Percentiles rank a stretch among this genome's conserved stretches.
These are phyloP conservation scores for Fusarium tupiense DNA, from an alignment of 2,329 filamentous ascomycete species.

Conservation along the genomic window DNA sequence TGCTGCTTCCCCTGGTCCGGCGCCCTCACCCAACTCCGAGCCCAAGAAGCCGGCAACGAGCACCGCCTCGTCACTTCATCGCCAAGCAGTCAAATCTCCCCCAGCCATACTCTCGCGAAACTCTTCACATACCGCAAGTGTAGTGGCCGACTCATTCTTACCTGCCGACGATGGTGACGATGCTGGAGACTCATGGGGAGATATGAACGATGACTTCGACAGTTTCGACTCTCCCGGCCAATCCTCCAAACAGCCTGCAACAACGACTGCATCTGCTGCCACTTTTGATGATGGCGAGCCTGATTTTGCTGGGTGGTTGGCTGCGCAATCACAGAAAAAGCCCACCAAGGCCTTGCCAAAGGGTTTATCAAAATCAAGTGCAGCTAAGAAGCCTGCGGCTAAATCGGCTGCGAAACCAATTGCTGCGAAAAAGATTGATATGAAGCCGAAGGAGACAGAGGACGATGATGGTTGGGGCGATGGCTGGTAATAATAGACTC, in stretches of 20 bases:
- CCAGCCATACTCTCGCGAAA: constrained; percentile 57
- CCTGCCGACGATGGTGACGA: constrained; percentile 68
- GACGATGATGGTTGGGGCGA: constrained; percentile 74
- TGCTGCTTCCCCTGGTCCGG: constrained; percentile 53
- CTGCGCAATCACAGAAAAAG: constrained; percentile 84
- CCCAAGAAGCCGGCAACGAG: constrained; percentile 53
- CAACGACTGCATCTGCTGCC: constrained; percentile 50
- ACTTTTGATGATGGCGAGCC: constrained; percentile 89
- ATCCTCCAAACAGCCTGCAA: constrained; percentile 39
- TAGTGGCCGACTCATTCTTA: constrained; percentile 61
- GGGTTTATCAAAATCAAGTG: constrained; percentile 73
- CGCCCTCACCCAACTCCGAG: constrained; percentile 53
- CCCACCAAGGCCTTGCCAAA: constrained; percentile 79
- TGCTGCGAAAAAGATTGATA: constrained; percentile 73
- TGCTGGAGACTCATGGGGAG: constrained; percentile 81
- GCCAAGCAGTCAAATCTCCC: constrained; percentile 67
- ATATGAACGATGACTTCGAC: constrained; percentile 65
- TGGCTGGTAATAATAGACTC: constrained; percentile 60
- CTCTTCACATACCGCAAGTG: constrained; percentile 57
- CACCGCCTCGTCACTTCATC: constrained; percentile 68
- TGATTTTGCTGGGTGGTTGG: constrained; percentile 95
- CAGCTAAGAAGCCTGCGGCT: constrained; percentile 52
- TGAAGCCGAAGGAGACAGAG: constrained; percentile 69
- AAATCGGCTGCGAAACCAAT: constrained; percentile 58
- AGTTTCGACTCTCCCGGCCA: constrained; percentile 50